A percentile compares a stretch with the other conserved stretches of the same genome.
These are phyloP conservation scores for Paramecium octaurelia DNA, from an alignment of 73 alveolate species.

Conservation along the genomic window DNA sequence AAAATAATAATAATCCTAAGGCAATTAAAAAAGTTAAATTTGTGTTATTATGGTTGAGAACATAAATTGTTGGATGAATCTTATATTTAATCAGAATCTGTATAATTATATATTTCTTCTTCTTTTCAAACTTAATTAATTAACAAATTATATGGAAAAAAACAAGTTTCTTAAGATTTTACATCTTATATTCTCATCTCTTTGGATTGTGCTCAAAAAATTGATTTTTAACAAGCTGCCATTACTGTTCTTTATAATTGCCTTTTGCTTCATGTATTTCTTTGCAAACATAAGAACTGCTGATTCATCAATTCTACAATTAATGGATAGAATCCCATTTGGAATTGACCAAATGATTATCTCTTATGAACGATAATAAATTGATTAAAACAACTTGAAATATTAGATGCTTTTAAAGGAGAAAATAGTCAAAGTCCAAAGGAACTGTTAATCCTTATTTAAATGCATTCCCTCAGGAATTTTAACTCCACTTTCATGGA, in stretches of 20 bases:
- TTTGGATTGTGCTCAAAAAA: not conserved
- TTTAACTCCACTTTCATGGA: slow-evolving; percentile 12
- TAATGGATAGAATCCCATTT: not conserved
- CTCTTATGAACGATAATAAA: not conserved
- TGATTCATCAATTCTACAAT: not conserved
- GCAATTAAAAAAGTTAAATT: not conserved
- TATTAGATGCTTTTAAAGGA: not conserved
- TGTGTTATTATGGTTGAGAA: not conserved
- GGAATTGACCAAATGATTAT: not conserved
- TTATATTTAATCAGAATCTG: not conserved
- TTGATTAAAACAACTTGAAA: not conserved
- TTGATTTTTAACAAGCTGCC: not conserved
- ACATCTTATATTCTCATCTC: not conserved
- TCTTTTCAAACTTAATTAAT: not conserved
- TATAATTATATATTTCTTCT: not conserved
- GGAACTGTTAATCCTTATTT: slow-evolving; percentile 24
- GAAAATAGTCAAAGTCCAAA: not conserved
- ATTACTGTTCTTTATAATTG: not conserved
- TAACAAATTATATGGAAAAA: not conserved
- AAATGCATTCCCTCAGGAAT: slow-evolving; percentile 38
- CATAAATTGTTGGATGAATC: not conserved
- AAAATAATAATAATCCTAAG: not conserved
- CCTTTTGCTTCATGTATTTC: not conserved
- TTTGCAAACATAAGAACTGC: not conserved
- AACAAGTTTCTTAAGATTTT: not conserved